Base-by-base conservation (phyloP, 345 rosid species). In the Eucalyptus marginata region DNA sequence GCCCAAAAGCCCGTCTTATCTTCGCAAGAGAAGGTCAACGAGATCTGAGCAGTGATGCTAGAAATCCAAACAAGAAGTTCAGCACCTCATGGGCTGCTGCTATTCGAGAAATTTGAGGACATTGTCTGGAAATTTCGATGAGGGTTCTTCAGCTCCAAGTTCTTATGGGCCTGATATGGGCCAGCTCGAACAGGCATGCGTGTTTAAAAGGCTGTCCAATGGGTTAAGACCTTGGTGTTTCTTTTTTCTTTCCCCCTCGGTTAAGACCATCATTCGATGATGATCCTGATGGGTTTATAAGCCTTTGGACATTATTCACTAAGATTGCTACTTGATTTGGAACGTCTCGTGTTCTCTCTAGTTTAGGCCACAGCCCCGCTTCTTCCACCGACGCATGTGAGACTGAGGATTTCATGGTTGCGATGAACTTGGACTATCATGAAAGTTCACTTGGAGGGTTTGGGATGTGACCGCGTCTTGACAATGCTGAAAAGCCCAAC, bases 381-480 rank as follows among this genome's bases (percentile, higher is more conserved):
- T 20, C 27, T 20, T 76, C 46, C 24, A 44, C 2, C 2, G 3
- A 5, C 46, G 7, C 46, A 40, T 6, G 43, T 5, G 47, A 76
- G 46, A 18, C 0, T 8, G 5, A 36, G 27, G 27, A 36, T 76
- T 76, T 20, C 47, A 36, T 76, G 46, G 27, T 9, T 40, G 27
- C 27, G 6, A 36, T 3, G 27, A 76, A 20, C 83, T 36, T 6
- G 46, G 20, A 17, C 14, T 11, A 71, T 18, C 14, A 6, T 12
- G 27, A 36, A 71, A 71, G 46, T 71, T 36, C 22, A n/a, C 33
- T 13, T 13, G 36, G 36, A 29, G 36, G 71, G 80, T 17, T 33
- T 8, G 22, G 43, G 4, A 68, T 16, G 43, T 0, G 7, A 16
- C 5, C 1, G 2, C 1, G 2, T 31, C 24, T 68, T 40, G 7